Evolutionary conservation across 1,284 basidiomycete species (phyloP).

Genomic region (Trichosporon sp.): DNA sequence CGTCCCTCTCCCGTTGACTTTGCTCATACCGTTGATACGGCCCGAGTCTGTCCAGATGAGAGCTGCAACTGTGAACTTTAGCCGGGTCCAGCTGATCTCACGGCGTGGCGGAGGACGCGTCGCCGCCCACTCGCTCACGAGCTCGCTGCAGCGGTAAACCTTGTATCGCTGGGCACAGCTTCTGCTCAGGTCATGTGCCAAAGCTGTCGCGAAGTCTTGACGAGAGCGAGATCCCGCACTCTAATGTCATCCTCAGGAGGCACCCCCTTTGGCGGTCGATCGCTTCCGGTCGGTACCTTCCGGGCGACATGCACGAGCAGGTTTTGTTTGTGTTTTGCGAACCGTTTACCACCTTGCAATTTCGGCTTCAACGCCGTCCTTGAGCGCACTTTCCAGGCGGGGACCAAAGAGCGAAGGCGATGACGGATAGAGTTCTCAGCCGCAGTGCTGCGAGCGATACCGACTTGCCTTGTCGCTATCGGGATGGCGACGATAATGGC

Average conservation of each 20-base stretch:
- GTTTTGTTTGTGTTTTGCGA: not conserved
- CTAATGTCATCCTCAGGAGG: not conserved
- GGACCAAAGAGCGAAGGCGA: not conserved
- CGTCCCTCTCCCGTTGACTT: not conserved
- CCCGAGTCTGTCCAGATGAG: not conserved
- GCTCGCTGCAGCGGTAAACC: not conserved
- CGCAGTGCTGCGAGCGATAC: not conserved
- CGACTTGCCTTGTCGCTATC: no score
- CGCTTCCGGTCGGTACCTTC: slow-evolving; percentile 2
- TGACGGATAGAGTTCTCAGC: slow-evolving; percentile 2
- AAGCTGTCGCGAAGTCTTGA: not conserved
- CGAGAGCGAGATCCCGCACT: not conserved
- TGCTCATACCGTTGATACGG: not conserved
- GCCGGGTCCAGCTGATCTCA: not conserved
- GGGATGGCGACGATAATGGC: not conserved
- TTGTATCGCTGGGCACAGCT: not conserved
- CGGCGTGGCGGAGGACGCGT: not conserved
- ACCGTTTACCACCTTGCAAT: not conserved
- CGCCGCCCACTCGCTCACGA: not conserved
- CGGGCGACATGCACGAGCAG: not conserved
- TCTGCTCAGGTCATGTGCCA: not conserved
- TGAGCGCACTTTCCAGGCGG: not conserved
- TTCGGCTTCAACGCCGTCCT: not conserved
- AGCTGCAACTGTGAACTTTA: not conserved
- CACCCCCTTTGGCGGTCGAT: slow-evolving; percentile 1